Conservation (phyloP, 2,329 filamentous ascomycete genomes). For the Chrysoporthe puriensis region DNA sequence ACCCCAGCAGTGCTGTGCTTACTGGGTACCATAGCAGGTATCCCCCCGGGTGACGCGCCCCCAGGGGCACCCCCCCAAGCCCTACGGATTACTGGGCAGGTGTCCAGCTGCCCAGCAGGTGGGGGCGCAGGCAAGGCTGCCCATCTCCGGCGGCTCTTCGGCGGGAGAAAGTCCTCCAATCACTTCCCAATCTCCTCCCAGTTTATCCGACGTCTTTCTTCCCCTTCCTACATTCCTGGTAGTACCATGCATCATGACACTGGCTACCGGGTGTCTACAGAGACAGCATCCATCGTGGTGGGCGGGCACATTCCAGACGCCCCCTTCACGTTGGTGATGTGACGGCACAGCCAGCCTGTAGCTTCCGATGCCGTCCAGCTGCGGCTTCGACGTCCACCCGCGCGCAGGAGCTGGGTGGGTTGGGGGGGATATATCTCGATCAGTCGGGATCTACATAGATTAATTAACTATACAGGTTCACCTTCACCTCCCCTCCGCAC, state of each 20-base stretch:
- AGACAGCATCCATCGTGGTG: no score
- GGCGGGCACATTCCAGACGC: no score
- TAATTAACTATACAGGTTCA: not conserved
- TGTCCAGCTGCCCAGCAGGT: not conserved
- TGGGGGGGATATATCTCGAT: no score
- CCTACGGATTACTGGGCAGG: not conserved
- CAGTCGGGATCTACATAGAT: not conserved
- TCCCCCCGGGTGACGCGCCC: not conserved
- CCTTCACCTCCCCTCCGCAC: conserved; percentile 27
- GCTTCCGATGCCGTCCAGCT: no score
- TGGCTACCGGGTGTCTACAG: no score
- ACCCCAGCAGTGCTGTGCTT: no score
- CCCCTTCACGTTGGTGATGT: no score
- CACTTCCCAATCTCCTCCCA: not conserved
- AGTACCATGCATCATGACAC: not conserved
- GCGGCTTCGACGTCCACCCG: no score
- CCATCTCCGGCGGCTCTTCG: conserved; percentile 6
- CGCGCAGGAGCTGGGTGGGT: no score
- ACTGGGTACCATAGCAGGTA: no score
- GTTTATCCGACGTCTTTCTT: not conserved
- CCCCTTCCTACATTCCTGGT: not conserved
- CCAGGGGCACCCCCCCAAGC: not conserved
- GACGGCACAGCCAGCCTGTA: no score
- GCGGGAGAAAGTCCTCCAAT: conserved; percentile 12
- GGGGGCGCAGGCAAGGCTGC: not conserved